Conservation (phyloP, 1,284 basidiomycete species). For the Tilletiopsis washingtonensis region DNA sequence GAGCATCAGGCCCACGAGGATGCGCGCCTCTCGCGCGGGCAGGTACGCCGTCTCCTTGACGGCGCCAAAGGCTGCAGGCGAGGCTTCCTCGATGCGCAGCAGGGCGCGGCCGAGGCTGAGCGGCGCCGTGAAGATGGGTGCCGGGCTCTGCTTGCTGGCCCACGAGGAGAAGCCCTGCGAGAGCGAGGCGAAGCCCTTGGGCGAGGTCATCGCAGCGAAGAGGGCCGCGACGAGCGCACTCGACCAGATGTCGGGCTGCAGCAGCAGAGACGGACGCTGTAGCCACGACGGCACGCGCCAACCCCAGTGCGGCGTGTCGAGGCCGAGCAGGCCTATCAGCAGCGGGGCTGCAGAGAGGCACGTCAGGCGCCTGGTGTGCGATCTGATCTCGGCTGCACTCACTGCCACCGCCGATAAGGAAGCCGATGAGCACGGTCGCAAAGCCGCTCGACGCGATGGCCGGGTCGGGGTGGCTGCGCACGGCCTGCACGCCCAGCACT, state of each 20-base stretch:
- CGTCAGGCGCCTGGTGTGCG: no score
- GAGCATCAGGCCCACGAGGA: constrained; percentile 11
- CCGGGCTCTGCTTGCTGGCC: not conserved
- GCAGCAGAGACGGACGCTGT: constrained; percentile 14
- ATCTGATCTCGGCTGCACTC: no score
- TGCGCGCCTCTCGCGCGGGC: constrained; percentile 5
- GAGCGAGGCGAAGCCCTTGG: not conserved
- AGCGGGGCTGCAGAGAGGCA: no score
- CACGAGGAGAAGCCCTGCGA: not conserved
- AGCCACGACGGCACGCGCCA: constrained; percentile 24
- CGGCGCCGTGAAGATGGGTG: no score
- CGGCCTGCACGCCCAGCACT: constrained; percentile 19
- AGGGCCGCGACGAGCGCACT: constrained; percentile 10
- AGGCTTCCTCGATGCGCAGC: no score
- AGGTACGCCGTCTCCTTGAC: not conserved
- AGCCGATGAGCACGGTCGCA: constrained; percentile 22
- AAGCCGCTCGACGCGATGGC: constrained; percentile 10
- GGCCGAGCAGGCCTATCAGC: constrained; percentile 24
- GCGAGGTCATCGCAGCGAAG: constrained; percentile 7
- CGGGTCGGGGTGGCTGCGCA: constrained; percentile 1
- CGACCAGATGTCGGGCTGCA: constrained; percentile 21
- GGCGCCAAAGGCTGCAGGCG: no score
- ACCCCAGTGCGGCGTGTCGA: constrained; percentile 27
- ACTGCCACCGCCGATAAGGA: constrained; percentile 28
- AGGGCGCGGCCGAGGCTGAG: no score